Percentiles rank a stretch among this genome's conserved stretches.
Evolutionary conservation across 176 grass and related monocot species (phyloP).

Genomic region (Eremochloa ophiuroides): DNA sequence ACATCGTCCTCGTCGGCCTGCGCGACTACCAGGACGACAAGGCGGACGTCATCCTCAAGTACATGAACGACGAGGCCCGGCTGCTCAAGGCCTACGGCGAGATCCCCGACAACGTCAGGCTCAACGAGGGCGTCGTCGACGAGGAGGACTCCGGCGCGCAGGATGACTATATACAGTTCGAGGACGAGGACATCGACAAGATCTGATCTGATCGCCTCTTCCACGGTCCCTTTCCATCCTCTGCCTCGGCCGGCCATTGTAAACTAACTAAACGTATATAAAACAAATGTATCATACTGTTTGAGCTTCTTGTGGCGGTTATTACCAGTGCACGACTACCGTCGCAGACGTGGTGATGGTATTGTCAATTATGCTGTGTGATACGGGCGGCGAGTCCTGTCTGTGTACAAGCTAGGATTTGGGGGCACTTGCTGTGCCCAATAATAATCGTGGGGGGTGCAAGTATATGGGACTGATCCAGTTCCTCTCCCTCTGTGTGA

Average conservation of each 20-base stretch:
- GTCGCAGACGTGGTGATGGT: not conserved
- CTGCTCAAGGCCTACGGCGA: conserved; percentile 63
- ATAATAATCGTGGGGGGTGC: conserved; percentile 11
- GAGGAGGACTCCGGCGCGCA: conserved; percentile 41
- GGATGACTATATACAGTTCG: conserved; percentile 59
- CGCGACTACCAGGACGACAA: conserved; percentile 93
- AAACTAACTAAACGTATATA: not conserved
- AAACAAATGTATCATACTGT: not conserved
- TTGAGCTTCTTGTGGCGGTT: not conserved
- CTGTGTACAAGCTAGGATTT: not conserved
- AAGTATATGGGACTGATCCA: not conserved
- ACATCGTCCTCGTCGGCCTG: conserved; percentile 77
- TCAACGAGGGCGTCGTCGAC: conserved; percentile 65
- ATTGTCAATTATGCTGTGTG: not conserved
- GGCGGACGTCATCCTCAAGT: conserved; percentile 88
- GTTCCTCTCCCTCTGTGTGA: not conserved
- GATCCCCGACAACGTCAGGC: conserved; percentile 51
- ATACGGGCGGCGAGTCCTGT: not conserved
- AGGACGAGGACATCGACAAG: conserved; percentile 70
- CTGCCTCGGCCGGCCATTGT: not conserved
- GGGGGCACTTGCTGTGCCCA: not conserved
- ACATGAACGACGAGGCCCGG: conserved; percentile 63
- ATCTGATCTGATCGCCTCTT: conserved; percentile 27
- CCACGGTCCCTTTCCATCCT: not conserved
- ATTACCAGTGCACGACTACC: no score